Base-by-base conservation (phyloP, 768 basidiomycete species). In the Hypholoma fasciculare region DNA sequence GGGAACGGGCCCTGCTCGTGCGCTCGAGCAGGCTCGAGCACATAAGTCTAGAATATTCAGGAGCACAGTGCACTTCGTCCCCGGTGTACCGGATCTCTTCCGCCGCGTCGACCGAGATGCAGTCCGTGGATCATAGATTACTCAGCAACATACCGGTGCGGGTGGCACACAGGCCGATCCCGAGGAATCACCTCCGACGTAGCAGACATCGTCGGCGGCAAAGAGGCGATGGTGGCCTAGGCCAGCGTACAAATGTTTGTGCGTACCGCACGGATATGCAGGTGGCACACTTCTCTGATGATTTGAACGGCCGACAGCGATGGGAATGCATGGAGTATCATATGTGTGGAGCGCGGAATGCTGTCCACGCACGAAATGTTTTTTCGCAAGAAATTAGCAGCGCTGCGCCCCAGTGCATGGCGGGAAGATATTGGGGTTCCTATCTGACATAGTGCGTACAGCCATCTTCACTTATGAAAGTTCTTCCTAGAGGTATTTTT, bases 71-170 rank as follows among this genome's bases (percentile, higher is more conserved):
- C 52, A 42, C 39, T 34, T 34, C 30, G 30, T 34, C 30, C 30
- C 30, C n/a, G 40, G 27, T 40, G 16, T 44, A 8, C 48, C 61
- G 61, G 61, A 62, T 62, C 61, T 62, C 57, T 56, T 61, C 60
- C 60, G 61, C 50, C 17, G 13, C 19, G 17, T 40, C 40, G 39
- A 36, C 43, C 19, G 13, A 14, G 27, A 23, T 49, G 48, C n/a
- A 16, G 20, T 26, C 20, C 16, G 38, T 50, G 40, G 49, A 23
- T 17, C 9, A n/a, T 27, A 36, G 7, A 56, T 39, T 34, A 56
- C 19, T 26, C 38, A 54, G 26, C 26, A 36, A 27, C 40, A 23
- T 23, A 43, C 19, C 57, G 57, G 57, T 47, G 54, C 57, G 57
- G 51, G 52, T 46, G 43, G 30, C 47, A 19, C 19, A 42, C 20